Percentiles rank a stretch among this genome's conserved stretches.
Evolutionary conservation across 2,329 filamentous ascomycete species (phyloP).

Genomic region (Dothistroma septosporum): DNA sequence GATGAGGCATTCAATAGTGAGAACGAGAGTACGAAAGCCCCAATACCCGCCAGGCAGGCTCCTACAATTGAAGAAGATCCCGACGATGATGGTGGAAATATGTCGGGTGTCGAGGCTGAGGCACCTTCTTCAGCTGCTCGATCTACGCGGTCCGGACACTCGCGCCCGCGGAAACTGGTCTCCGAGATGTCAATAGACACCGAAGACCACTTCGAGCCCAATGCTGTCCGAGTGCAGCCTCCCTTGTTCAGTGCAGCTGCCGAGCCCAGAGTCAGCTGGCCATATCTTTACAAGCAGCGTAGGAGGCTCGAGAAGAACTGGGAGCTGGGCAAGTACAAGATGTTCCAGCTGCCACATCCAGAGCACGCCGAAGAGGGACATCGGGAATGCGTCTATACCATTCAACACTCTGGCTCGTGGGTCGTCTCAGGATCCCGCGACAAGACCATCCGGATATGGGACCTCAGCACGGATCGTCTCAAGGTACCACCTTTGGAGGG

Average conservation of each 20-base stretch:
- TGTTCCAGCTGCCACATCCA: constrained; percentile 88
- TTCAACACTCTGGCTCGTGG: constrained; percentile 81
- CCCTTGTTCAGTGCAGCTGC: constrained; percentile 27
- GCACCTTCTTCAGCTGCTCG: not conserved
- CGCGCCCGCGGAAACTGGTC: not conserved
- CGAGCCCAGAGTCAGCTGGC: constrained; percentile 75
- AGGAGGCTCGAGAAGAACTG: constrained; percentile 84
- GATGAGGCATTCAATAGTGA: constrained; percentile 33
- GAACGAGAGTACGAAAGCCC: constrained; percentile 18
- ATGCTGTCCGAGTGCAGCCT: constrained; percentile 13
- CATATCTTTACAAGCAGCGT: constrained; percentile 86
- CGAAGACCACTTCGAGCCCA: not conserved
- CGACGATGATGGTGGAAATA: constrained; percentile 10
- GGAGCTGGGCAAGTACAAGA: constrained; percentile 74
- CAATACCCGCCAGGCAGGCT: not conserved
- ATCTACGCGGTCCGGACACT: constrained; percentile 3
- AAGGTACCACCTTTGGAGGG: constrained; percentile 64
- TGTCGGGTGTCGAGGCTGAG: constrained; percentile 22
- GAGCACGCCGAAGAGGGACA: constrained; percentile 77
- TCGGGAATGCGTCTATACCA: constrained; percentile 86
- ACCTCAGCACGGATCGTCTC: constrained; percentile 76
- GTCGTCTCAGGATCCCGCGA: constrained; percentile 93
- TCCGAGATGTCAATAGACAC: not conserved
- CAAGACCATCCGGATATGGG: constrained; percentile 82
- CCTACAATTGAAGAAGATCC: constrained; percentile 9